Conservation (phyloP, 352 stramenopile species). For the Globisporangium irregulare region DNA sequence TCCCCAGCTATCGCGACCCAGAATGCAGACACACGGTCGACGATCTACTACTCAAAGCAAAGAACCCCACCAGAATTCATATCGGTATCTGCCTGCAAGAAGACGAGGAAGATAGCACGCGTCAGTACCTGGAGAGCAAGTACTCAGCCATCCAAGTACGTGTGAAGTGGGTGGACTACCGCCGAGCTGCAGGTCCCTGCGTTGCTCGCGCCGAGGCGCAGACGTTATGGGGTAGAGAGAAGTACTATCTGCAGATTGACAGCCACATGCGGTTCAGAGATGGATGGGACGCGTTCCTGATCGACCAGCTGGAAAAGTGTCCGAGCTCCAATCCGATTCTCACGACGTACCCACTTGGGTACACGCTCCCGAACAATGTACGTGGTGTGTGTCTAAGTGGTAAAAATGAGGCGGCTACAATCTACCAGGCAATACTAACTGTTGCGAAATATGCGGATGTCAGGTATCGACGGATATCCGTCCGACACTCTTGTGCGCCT, state of each 20-base stretch:
- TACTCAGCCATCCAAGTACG: not conserved
- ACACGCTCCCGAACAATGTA: conserved; percentile 28
- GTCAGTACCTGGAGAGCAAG: not conserved
- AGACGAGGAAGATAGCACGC: not conserved
- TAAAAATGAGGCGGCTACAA: not conserved
- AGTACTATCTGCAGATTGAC: conserved; percentile 94
- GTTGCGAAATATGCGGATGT: not conserved
- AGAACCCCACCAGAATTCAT: not conserved
- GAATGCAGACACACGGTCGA: not conserved
- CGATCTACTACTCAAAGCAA: not conserved
- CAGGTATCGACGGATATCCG: not conserved
- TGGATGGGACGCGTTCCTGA: conserved; percentile 90
- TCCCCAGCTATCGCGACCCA: not conserved
- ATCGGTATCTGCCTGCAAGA: not conserved
- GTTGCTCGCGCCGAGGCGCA: conserved; percentile 41
- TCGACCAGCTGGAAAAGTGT: conserved; percentile 62
- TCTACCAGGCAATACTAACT: not conserved
- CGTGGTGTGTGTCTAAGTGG: too few relatives aligned
- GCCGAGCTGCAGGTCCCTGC: not conserved
- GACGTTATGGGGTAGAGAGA: conserved; percentile 76
- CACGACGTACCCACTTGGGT: conserved; percentile 93
- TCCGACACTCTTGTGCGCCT: not conserved
- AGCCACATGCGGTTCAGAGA: conserved; percentile 90
- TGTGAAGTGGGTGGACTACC: not conserved
- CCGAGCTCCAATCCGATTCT: conserved; percentile 64